Evolutionary conservation across 2,329 filamentous ascomycete genomes (phyloP).

Genomic region (Aureobasidium musti): DNA sequence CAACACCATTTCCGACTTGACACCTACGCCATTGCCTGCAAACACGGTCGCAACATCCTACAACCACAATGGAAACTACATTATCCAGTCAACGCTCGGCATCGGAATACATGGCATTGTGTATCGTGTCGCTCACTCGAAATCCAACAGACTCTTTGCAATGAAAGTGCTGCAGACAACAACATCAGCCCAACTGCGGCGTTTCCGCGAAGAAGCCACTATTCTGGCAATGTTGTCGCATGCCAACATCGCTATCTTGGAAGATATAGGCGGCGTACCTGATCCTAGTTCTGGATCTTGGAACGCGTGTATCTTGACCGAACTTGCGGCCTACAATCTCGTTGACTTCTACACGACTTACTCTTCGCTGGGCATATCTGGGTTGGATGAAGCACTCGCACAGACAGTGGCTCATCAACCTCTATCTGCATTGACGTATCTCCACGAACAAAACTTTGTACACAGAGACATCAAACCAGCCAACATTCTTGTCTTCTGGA

Average conservation of each 20-base stretch:
- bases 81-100: neutral
- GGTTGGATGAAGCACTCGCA: neutral
- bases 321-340: neutral
- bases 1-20: neutral
- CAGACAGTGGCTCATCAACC: neutral
- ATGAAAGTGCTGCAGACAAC: conserved; percentile 2
- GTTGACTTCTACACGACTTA: neutral
- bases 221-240: neutral
- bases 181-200: neutral
- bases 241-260: neutral
- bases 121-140: neutral
- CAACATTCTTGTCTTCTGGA: neutral
- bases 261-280: neutral
- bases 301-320: neutral
- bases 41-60: neutral
- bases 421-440: neutral
- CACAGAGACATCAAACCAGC: neutral
- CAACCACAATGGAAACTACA: neutral
- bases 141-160: neutral
- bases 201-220: neutral
- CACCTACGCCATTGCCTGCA: neutral
- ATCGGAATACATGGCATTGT: neutral
- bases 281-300: neutral
- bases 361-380: neutral
- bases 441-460: neutral